Conservation (phyloP, 495 filamentous ascomycete genomes). For the Talaromyces borbonicus region DNA sequence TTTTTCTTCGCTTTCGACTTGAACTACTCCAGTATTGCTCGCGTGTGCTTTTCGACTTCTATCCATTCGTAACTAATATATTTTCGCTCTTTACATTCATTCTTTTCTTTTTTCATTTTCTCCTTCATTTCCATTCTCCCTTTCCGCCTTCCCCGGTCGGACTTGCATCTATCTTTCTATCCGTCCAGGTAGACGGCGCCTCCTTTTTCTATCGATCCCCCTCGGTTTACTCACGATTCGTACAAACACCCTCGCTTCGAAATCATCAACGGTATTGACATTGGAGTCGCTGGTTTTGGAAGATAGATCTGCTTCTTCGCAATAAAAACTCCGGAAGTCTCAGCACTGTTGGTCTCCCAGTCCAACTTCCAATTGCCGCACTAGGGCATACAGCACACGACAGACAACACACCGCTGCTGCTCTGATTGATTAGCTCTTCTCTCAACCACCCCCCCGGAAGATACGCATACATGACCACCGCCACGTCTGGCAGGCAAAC, state of each 20-base stretch:
- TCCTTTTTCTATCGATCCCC: slow-evolving; percentile 1
- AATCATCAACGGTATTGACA: no score
- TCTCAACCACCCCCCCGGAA: no score
- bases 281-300: no score
- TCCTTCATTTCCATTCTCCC: slow-evolving; percentile 11
- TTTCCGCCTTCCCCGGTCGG: slow-evolving; percentile 7
- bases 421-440: no score
- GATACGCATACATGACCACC: neutral
- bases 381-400: no score
- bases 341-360: no score
- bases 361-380: no score
- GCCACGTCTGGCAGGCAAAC: neutral
- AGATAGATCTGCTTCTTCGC: no score
- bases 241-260: neutral
- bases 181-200: slow-evolving; percentile 7
- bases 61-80: no score
- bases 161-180: slow-evolving; percentile 8
- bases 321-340: no score
- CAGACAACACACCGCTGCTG: no score
- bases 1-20: neutral
- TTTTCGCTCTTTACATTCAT: slow-evolving; percentile 1
- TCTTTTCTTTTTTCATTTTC: slow-evolving; percentile 2
- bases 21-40: neutral
- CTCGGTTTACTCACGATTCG: neutral
- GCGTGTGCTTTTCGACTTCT: neutral